Base-by-base conservation (phyloP, 768 basidiomycete genomes). In the Tricholoma matsutake region DNA sequence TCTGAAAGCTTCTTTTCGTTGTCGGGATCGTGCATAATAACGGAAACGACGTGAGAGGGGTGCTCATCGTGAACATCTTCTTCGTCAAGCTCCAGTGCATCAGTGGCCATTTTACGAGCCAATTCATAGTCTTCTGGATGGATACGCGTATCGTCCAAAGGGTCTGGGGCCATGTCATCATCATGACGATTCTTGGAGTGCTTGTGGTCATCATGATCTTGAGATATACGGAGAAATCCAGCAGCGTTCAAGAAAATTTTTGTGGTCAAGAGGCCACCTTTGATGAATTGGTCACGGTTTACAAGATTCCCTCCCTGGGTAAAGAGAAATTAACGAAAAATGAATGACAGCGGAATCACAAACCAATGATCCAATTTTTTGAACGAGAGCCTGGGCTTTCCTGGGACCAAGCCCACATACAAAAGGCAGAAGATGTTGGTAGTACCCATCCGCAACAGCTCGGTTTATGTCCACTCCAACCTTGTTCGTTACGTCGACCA, bases 41-140 rank as follows among this genome's bases (percentile, higher is more conserved):
- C 75, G 13, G 84, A 83, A 49, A 99, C 94, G 7, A 92, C 89
- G 65, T 90, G 87, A 1, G 97, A 98, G 28, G 95, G 92, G 71
- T 96, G 92, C 67, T 91, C 87, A 64, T 93, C 92, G 59, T 92
- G 91, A 34, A 94, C 82, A 75, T 99, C 97, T 72, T 98, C 97
- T 68, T 96, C 95, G 65, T 99, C 97, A n/a, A 94, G 82, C 69
- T 98, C 97, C 13, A 98, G 83, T 4, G 96, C 94, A 73, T 98
- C 95, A 18, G 93, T 92, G 37, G 96, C 96, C 95, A 99, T 97
- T 79, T 98, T 98, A 35, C 94, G 88, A 3, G 97, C 96, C 39
- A 98, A 82, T 65, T 98, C 96, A 70, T 98, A 99, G 75, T 99
- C 97, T 71, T 96, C 93, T 6, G 94, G 94, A 69, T 99, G 97